Evolutionary conservation across 192 early-diverging fungal genomes (phyloP).

Genomic region (Haplosporangium gracile): DNA sequence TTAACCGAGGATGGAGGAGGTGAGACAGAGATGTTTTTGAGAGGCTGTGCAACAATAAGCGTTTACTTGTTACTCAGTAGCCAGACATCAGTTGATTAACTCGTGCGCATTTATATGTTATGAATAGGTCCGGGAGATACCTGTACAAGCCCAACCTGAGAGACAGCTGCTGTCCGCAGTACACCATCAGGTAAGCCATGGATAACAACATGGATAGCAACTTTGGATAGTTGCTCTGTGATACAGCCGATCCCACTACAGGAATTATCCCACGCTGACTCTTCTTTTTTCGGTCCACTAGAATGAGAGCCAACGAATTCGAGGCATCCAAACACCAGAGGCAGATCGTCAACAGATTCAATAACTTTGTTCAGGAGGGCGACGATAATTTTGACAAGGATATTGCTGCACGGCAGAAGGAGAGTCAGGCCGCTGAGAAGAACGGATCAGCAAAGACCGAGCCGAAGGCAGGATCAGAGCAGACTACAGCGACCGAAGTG

Average conservation of each 20-base stretch:
- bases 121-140: slow-evolving; percentile 71
- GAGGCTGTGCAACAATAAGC: not conserved
- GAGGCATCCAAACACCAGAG: slow-evolving; percentile 72
- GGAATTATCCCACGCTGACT: not conserved
- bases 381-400: slow-evolving; percentile 48
- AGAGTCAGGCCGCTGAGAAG: slow-evolving; percentile 37
- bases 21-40: slow-evolving; percentile 12
- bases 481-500: not conserved
- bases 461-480: not conserved
- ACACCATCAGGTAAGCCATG: slow-evolving; percentile 82
- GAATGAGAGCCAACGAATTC: slow-evolving; percentile 71
- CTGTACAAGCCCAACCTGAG: slow-evolving; percentile 79
- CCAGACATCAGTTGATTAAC: not conserved
- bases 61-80: not conserved
- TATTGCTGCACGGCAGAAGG: slow-evolving; percentile 16
- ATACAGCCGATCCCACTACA: not conserved
- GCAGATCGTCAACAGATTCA: slow-evolving; percentile 74
- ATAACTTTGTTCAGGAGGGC: slow-evolving; percentile 65
- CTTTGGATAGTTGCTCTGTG: no score
- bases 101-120: not conserved
- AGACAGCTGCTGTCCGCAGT: slow-evolving; percentile 79
- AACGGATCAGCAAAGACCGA: not conserved
- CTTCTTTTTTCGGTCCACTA: slow-evolving; percentile 4
- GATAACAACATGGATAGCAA: no score
- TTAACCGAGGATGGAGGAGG: slow-evolving; percentile 85